Evolutionary conservation across 2,329 filamentous ascomycete genomes (phyloP), one percentile per base, ranked within the genome.

Genomic region (Rhinocladiella similis): DNA sequence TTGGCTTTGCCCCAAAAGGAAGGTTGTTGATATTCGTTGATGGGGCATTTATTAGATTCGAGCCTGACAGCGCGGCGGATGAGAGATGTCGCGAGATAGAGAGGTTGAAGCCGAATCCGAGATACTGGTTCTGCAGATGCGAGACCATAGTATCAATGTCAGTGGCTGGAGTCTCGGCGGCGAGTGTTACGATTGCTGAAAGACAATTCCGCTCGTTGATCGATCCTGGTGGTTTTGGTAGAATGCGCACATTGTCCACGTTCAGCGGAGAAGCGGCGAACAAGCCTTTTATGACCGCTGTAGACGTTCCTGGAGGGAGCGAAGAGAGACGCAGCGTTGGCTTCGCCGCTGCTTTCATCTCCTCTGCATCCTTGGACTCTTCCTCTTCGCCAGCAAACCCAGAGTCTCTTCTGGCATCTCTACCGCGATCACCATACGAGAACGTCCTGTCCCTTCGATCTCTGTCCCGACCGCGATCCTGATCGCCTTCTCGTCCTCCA

Each of bases 121-220:
- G 77, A 69, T 97, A 96, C 63, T 82, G 85, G 62, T 94, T 91
- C 68, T 95, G 90, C 29, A 96, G 75, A 3, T 83, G 75, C 68
- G 86, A 93, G 50, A 96, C 89, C 0, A 87, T 83, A 3, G 84
- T 80, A 67, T 97, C 91, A 52, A 97, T 92, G 54, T 95, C 90
- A 20, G 86, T 88, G 0, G 88, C 88, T 0, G 91, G 84, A 0
- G 91, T 94, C 62, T 94, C 90, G 56, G 88, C 85, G 1, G 88
- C 85, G 27, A 96, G 75, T 0, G 88, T 91, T 45, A 94, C 88
- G 65, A 96, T 90, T 3, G 91, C 91, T 14, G 89, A 82, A 33
- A 84, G 81, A 1, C 87, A 88, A 67, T 86, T 91, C 56, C 88
- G 82, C 63, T 92, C 88, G 2, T 77, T 80, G 12, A 68, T 61